Evolutionary conservation across 495 filamentous ascomycete genomes (phyloP).

Genomic region (Xylaria bambusicola): DNA sequence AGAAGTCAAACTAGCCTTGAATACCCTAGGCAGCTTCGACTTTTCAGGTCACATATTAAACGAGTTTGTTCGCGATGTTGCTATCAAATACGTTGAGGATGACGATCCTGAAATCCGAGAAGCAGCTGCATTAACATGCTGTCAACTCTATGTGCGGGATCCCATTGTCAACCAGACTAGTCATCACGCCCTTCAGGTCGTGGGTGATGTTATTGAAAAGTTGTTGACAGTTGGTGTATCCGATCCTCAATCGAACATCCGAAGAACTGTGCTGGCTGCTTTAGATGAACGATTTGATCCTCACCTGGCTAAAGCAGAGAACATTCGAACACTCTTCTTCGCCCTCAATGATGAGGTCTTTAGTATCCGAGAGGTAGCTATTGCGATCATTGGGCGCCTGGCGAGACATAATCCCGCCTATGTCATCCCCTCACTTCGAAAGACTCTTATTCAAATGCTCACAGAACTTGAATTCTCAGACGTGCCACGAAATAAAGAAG

Average conservation of each 20-base stretch:
- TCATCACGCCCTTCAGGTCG: slow-evolving; percentile 91
- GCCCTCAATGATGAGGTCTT: slow-evolving; percentile 97
- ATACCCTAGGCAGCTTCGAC: slow-evolving; percentile 94
- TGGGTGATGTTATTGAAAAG: slow-evolving; percentile 96
- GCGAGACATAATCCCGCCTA: slow-evolving; percentile 93
- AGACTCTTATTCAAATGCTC: slow-evolving; percentile 91
- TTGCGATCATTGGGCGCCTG: slow-evolving; percentile 92
- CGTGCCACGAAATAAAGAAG: slow-evolving; percentile 88
- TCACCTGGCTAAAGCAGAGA: slow-evolving; percentile 91
- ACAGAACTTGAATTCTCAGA: slow-evolving; percentile 97
- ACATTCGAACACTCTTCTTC: slow-evolving; percentile 91
- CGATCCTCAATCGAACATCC: slow-evolving; percentile 85
- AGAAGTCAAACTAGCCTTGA: slow-evolving; percentile 88
- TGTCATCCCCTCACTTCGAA: slow-evolving; percentile 91
- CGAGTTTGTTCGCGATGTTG: slow-evolving; percentile 97
- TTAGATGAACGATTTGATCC: slow-evolving; percentile 93
- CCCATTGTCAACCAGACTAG: slow-evolving; percentile 98
- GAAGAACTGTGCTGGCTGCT: slow-evolving; percentile 81
- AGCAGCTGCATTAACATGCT: slow-evolving; percentile 93
- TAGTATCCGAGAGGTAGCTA: slow-evolving; percentile 86
- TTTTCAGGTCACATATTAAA: slow-evolving; percentile 92
- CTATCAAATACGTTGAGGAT: slow-evolving; percentile 95
- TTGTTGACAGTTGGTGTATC: slow-evolving; percentile 91
- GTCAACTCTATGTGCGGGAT: slow-evolving; percentile 92
- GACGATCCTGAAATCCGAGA: slow-evolving; percentile 92